phyloP scores from a whole-genome alignment of 176 grass and related monocot genomes.

The Zoysia pacifica region DNA sequence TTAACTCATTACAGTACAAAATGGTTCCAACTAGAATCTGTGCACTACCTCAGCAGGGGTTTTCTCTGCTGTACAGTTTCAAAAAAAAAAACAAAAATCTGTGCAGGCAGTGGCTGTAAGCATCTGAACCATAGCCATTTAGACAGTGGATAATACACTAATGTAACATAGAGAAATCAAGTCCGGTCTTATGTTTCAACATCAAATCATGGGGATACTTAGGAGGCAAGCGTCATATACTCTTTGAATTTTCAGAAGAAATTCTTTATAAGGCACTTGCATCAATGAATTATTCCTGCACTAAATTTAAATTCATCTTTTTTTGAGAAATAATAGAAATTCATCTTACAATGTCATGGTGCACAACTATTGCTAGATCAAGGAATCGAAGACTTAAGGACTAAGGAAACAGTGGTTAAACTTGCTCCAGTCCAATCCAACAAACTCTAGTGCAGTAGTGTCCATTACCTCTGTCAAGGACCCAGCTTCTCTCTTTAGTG shows the following conservation, averaged over 20 bases:
- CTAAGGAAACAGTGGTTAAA: slow-evolving; percentile 58
- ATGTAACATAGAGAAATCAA: neutral
- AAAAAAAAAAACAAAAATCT: neutral
- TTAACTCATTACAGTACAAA: slow-evolving; percentile 2
- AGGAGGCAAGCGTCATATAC: neutral
- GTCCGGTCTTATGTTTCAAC: neutral
- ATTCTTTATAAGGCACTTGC: neutral
- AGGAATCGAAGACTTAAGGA: slow-evolving; percentile 50
- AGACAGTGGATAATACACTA: slow-evolving; percentile 2
- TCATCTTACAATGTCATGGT: neutral
- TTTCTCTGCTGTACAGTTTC: too few species aligned
- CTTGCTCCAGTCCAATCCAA: slow-evolving; percentile 50
- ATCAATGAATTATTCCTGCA: neutral
- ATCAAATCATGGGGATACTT: neutral
- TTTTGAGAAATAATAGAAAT: neutral
- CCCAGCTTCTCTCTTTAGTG: slow-evolving; percentile 39
- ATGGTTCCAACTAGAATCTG: slow-evolving; percentile 23
- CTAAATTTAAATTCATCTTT: slow-evolving; percentile 7
- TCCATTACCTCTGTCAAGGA: slow-evolving; percentile 46
- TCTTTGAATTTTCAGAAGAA: slow-evolving; percentile 21
- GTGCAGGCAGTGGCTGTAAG: neutral
- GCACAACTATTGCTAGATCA: neutral
- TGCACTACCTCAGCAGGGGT: too few species aligned
- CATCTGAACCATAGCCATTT: slow-evolving; percentile 21
- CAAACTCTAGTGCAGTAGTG: slow-evolving; percentile 56